These are phyloP conservation scores for Pseudozyma thailandica DNA, from an alignment of 1,284 basidiomycete species.

Conservation along the genomic window DNA sequence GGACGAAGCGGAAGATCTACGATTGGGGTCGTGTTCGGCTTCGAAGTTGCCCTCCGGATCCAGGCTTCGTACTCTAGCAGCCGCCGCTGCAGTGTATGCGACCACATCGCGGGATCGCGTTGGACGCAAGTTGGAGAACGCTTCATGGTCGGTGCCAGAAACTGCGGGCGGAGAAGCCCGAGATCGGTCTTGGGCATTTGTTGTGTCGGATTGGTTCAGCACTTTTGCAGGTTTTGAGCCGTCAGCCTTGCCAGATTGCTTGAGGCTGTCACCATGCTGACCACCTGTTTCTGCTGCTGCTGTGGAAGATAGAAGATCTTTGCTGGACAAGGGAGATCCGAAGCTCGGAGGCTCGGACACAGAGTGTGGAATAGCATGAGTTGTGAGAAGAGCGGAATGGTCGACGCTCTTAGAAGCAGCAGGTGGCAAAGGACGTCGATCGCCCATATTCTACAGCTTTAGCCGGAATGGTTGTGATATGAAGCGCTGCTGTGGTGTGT, in stretches of 20 bases:
- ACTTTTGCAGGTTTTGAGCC: background rate
- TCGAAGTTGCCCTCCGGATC: slow-evolving; percentile 22
- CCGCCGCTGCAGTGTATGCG: slow-evolving; percentile 31
- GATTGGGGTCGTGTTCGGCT: slow-evolving; percentile 15
- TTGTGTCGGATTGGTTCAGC: background rate
- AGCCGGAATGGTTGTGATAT: background rate
- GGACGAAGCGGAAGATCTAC: slow-evolving; percentile 2
- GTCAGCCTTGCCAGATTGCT: background rate
- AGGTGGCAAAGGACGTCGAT: slow-evolving; percentile 2
- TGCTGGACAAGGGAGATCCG: background rate
- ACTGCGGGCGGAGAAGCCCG: slow-evolving; percentile 7
- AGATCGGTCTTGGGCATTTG: background rate
- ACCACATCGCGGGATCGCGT: slow-evolving; percentile 13
- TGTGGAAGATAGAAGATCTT: background rate
- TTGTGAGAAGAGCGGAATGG: slow-evolving; percentile 8
- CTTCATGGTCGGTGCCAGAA: slow-evolving; percentile 12
- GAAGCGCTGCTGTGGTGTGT: background rate
- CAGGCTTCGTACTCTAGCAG: slow-evolving; percentile 11
- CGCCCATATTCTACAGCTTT: slow-evolving; percentile 9
- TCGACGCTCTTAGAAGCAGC: background rate
- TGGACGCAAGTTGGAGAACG: slow-evolving; percentile 18
- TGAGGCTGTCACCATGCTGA: background rate
- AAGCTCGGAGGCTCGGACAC: slow-evolving; percentile 26
- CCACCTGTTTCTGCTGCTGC: background rate
- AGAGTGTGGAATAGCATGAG: slow-evolving; percentile 28